phyloP scores from a whole-genome alignment of 305 asterid genomes.

The Rubia tinctorum region DNA sequence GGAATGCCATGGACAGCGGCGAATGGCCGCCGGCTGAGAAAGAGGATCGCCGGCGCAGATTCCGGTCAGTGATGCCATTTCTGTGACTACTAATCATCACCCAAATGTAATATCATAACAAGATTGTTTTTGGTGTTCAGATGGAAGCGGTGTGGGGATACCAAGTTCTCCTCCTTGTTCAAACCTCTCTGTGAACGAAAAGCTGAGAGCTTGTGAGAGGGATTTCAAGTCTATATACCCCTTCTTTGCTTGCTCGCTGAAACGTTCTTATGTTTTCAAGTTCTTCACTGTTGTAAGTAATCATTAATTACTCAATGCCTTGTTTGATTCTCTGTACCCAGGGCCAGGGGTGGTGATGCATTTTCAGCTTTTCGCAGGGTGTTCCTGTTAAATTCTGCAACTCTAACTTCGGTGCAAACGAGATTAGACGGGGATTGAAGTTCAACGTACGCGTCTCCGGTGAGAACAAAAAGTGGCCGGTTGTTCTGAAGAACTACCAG shows the following conservation, averaged over 20 bases:
- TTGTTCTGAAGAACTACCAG: too few relatives aligned
- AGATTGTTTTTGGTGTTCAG: not conserved
- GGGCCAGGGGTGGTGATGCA: too few relatives aligned
- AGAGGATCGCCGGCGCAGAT: not conserved
- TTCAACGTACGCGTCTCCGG: not conserved
- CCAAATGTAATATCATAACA: too few relatives aligned
- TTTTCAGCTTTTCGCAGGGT: not conserved
- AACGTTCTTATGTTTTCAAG: too few relatives aligned
- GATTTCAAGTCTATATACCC: too few relatives aligned
- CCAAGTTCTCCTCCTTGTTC: too few relatives aligned
- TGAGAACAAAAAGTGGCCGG: not conserved
- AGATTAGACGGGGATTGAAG: too few relatives aligned
- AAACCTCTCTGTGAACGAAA: too few relatives aligned
- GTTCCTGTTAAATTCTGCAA: not conserved
- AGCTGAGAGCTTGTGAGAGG: too few relatives aligned
- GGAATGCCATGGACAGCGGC: not conserved
- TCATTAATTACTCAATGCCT: too few relatives aligned
- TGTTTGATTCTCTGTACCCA: not conserved
- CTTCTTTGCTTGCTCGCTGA: too few relatives aligned
- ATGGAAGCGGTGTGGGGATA: not conserved
- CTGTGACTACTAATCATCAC: not conserved
- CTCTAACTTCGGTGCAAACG: not conserved
- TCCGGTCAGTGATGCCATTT: not conserved
- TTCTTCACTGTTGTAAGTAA: too few relatives aligned
- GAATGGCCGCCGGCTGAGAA: not conserved